These are phyloP conservation scores for Ceriops zippeliana DNA, from an alignment of 345 rosid species.

Conservation along the genomic window DNA sequence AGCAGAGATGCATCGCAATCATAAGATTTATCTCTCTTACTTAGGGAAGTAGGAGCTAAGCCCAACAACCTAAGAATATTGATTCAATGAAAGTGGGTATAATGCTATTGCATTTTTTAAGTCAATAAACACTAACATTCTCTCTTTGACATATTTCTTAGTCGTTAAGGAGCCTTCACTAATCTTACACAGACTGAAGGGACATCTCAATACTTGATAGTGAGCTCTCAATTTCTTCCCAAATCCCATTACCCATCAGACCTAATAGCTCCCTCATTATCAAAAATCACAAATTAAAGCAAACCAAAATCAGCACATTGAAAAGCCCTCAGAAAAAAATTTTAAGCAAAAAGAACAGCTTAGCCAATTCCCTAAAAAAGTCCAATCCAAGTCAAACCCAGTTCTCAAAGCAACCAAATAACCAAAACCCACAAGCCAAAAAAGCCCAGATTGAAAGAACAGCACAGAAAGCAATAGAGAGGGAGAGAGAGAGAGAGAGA, in stretches of 20 bases:
- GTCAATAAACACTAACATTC: too few relatives aligned
- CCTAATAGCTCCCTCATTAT: neutral
- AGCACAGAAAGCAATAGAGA: neutral
- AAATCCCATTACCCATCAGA: neutral
- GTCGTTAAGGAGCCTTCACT: too few relatives aligned
- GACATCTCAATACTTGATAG: too few relatives aligned
- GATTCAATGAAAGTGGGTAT: too few relatives aligned
- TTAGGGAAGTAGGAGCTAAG: neutral
- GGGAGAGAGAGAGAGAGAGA: too few relatives aligned
- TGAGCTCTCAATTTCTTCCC: too few relatives aligned
- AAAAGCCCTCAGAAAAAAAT: neutral
- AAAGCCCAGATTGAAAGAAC: neutral
- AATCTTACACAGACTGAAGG: too few relatives aligned
- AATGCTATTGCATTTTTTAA: too few relatives aligned
- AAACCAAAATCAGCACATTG: neutral
- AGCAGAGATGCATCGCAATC: neutral
- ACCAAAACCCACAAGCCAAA: neutral
- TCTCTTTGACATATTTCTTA: too few relatives aligned
- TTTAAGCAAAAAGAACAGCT: neutral
- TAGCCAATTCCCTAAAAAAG: neutral
- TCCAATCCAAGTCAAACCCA: slow-evolving; percentile 20
- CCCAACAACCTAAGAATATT: too few relatives aligned
- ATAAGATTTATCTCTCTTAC: neutral
- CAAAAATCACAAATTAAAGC: neutral
- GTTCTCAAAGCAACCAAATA: neutral